A percentile compares a stretch with the other conserved stretches of the same genome.
Conservation (phyloP, 2,329 filamentous ascomycete species). For the Triangularia setosa region DNA sequence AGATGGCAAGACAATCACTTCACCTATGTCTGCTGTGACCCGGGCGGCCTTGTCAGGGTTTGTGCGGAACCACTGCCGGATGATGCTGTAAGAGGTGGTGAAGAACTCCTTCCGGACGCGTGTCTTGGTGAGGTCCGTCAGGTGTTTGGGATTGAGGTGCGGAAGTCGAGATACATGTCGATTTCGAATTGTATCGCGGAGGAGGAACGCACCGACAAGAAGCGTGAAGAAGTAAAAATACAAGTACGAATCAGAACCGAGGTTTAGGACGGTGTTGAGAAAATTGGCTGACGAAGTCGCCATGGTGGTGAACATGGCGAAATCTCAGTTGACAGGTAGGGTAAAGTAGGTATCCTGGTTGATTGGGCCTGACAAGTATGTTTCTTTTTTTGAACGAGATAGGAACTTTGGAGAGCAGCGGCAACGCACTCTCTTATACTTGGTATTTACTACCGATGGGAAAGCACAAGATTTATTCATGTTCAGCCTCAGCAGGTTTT, state of each 20-base stretch:
- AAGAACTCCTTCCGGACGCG: conserved; percentile 13
- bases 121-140: conserved; percentile 10
- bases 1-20: conserved; percentile 28
- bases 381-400: too few relatives aligned
- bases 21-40: conserved; percentile 12
- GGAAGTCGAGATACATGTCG: neutral
- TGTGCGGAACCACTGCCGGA: conserved; percentile 12
- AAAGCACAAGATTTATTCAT: neutral
- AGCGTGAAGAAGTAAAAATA: neutral
- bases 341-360: too few relatives aligned
- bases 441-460: neutral
- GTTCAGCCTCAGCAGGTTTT: neutral
- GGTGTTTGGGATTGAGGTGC: conserved; percentile 11
- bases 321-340: neutral
- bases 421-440: neutral
- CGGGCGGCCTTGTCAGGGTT: conserved; percentile 13
- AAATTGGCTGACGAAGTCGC: neutral
- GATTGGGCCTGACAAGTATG: too few relatives aligned
- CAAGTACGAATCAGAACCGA: neutral
- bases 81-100: conserved; percentile 2
- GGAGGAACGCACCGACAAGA: neutral
- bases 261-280: neutral
- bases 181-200: neutral
- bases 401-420: neutral
- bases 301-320: neutral